Base-by-base conservation (phyloP, 495 filamentous ascomycete genomes). In the Patellaria atrata region DNA sequence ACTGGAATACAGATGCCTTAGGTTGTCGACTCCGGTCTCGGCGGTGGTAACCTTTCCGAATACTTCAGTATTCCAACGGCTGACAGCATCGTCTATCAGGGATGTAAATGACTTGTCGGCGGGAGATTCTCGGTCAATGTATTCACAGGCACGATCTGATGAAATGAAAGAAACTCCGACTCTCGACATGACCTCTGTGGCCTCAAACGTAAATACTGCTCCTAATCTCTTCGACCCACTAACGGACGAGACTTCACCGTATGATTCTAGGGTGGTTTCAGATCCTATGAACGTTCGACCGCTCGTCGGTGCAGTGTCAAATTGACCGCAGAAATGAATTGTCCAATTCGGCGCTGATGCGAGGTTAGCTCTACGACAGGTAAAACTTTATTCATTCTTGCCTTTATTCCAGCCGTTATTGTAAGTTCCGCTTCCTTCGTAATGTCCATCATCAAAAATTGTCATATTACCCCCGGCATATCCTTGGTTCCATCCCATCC, bases 91-190 rank as follows among this genome's bases (percentile, higher is more conserved):
- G 3, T 56, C 27, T 12, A 71, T 64, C 3, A 77, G 52, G 4
- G 58, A 49, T 1, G 60, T 38, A 15, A 79, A 55, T 0, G 50
- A 39, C 1, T 64, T 68, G 0, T 50, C 52, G 2, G 39, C 27
- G 0, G 75, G 71, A 23, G 82, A 77, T 47, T 83, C 71, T 3
- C 43, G 37, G 8, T 73, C 50, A 10, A 76, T 61, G 39, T 73
- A 70, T 9, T 51, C 27, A 48, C 78, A 81, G 5, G 78, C 78
- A 38, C 73, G 64, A n/a, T 56, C 56, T 0, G 62, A 44, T 6
- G 76, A 81, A 7, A 82, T 70, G 56, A 73, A 81, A 9, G 75
- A 82, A 16, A 82, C 71, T 1, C 78, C 78, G 3, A 83, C 77
- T 7, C 71, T 63, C 6, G 76, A 80, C 5, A 57, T 64, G 3